A percentile compares a stretch with the other conserved stretches of the same genome.
phyloP scores from a whole-genome alignment of 2,329 filamentous ascomycete species.

The Penicillium sp. region DNA sequence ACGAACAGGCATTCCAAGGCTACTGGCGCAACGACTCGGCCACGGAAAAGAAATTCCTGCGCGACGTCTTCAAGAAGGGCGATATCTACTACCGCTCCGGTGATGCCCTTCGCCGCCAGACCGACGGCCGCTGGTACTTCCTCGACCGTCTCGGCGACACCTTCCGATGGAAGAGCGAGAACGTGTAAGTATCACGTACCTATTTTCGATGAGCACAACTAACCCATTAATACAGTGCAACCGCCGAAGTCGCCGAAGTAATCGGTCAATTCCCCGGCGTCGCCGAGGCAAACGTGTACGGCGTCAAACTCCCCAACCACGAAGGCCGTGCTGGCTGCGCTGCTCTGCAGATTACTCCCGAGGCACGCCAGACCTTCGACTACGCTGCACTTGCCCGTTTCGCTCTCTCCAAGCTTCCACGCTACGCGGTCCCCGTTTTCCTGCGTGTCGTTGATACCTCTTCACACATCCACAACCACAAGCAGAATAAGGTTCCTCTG shows the following conservation, averaged over 20 bases:
- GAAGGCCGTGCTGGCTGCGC: constrained; percentile 68
- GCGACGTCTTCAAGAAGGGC: constrained; percentile 64
- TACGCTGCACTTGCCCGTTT: constrained; percentile 61
- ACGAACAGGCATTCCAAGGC: constrained; percentile 61
- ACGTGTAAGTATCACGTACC: constrained; percentile 48
- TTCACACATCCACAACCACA: constrained; percentile 63
- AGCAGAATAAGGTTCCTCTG: constrained; percentile 73
- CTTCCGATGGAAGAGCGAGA: constrained; percentile 72
- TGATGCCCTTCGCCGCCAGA: constrained; percentile 61
- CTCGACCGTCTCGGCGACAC: constrained; percentile 70
- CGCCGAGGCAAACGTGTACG: constrained; percentile 68
- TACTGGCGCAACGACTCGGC: constrained; percentile 69
- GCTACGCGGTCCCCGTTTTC: constrained; percentile 75
- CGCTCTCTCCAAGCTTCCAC: constrained; percentile 60
- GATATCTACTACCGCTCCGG: constrained; percentile 69
- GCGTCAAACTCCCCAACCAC: constrained; percentile 62
- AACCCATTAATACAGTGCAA: constrained; percentile 39
- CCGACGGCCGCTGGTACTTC: constrained; percentile 68
- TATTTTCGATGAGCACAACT: background rate
- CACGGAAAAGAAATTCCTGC: constrained; percentile 64
- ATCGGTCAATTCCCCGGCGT: constrained; percentile 60
- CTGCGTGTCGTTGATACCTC: constrained; percentile 57
- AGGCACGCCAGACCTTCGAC: constrained; percentile 52
- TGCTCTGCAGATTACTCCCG: constrained; percentile 55
- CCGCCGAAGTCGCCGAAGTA: constrained; percentile 64